These are phyloP conservation scores for Trichoderma sp. DNA, from an alignment of 2,329 filamentous ascomycete genomes.

Conservation along the genomic window DNA sequence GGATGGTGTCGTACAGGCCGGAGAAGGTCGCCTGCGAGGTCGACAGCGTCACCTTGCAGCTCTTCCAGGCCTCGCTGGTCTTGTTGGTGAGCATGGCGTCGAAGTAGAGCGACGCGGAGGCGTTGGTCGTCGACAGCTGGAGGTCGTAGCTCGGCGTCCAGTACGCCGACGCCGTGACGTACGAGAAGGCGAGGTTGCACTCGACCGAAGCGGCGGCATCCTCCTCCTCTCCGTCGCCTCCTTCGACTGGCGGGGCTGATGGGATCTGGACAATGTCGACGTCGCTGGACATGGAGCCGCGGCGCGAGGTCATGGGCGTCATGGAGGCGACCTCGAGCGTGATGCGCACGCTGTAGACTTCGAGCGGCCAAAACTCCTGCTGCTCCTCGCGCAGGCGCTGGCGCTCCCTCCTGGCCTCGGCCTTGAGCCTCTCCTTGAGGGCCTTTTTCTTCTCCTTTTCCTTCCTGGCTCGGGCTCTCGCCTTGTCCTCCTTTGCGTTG, in stretches of 20 bases:
- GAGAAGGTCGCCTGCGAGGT: slow-evolving; percentile 64
- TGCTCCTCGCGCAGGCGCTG: slow-evolving; percentile 48
- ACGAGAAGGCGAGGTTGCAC: slow-evolving; percentile 58
- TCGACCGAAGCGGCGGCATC: slow-evolving; percentile 26
- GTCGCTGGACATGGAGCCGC: slow-evolving; percentile 56
- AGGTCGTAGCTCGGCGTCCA: slow-evolving; percentile 67
- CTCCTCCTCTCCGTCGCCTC: neutral
- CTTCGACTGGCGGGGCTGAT: slow-evolving; percentile 28
- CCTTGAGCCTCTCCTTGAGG: slow-evolving; percentile 42
- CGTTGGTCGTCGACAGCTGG: slow-evolving; percentile 58
- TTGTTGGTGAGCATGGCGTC: slow-evolving; percentile 64
- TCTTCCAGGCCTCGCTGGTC: slow-evolving; percentile 65
- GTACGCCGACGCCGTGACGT: slow-evolving; percentile 59
- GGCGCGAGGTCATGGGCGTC: slow-evolving; percentile 51
- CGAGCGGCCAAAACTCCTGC: slow-evolving; percentile 52
- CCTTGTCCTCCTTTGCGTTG: slow-evolving; percentile 37
- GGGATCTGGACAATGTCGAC: slow-evolving; percentile 47
- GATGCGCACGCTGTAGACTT: slow-evolving; percentile 52
- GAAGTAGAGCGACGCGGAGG: slow-evolving; percentile 59
- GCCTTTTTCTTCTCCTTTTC: slow-evolving; percentile 42
- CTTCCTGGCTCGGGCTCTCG: slow-evolving; percentile 41
- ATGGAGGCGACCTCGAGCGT: slow-evolving; percentile 49
- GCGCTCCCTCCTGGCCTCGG: slow-evolving; percentile 48
- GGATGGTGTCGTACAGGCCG: slow-evolving; percentile 57
- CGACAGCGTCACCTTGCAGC: slow-evolving; percentile 62